These are phyloP conservation scores for Fusarium solani-melongenae DNA, from an alignment of 2,329 filamentous ascomycete species.

Conservation along the genomic window DNA sequence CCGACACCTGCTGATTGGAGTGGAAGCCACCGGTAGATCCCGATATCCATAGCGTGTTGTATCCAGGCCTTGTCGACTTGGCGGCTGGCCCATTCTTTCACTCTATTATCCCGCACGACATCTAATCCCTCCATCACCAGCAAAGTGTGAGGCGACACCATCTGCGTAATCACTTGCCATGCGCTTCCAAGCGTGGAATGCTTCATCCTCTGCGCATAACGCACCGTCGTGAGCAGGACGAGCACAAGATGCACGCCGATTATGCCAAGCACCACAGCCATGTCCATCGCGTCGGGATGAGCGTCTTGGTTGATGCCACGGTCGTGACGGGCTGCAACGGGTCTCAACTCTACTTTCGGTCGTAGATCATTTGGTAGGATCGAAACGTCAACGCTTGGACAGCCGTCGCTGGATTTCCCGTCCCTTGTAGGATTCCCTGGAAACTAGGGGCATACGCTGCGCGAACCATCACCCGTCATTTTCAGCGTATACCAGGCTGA, in stretches of 20 bases:
- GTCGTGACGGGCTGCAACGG: background rate
- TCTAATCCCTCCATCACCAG: background rate
- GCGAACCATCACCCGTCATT: background rate
- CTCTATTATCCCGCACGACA: background rate
- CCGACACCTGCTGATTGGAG: background rate
- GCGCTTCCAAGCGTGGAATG: background rate
- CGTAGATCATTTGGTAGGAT: constrained; percentile 8
- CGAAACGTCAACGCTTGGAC: background rate
- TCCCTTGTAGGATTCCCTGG: constrained; percentile 1
- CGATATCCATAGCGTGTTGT: background rate
- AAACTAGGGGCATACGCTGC: constrained; percentile 8
- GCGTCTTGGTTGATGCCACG: background rate
- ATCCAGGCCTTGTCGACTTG: background rate
- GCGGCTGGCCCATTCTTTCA: background rate
- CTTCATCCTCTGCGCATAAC: background rate
- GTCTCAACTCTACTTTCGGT: background rate
- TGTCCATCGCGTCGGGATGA: background rate
- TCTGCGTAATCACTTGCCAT: background rate
- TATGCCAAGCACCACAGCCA: background rate
- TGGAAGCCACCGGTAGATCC: background rate
- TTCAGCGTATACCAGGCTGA: background rate
- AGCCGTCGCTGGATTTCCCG: background rate
- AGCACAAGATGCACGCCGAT: background rate
- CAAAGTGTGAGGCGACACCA: background rate
- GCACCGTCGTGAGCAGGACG: background rate